Evolutionary conservation across 352 stramenopile genomes (phyloP), one percentile per base, ranked within the genome.

Genomic region (Pythium chondricola): DNA sequence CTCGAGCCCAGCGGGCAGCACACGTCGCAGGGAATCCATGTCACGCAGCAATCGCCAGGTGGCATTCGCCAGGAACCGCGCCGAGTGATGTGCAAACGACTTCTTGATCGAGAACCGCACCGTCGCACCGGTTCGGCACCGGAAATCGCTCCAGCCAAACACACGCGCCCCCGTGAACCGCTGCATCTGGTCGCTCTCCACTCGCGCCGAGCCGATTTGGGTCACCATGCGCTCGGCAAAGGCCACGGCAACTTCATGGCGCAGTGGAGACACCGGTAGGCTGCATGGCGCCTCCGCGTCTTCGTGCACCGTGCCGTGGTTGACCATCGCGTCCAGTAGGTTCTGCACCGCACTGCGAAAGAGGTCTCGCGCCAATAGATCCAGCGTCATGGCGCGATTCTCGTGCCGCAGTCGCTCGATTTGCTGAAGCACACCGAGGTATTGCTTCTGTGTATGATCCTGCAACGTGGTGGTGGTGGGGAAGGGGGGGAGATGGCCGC

Each of bases 21-120:
- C 35, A 6, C 59, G 44, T 24, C 54, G 41, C 18, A 71, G 66
- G 27, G 59, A 58, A 11, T 47, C 38, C 5, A 24, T 55, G 53
- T 83, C 62, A 8, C 61, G 73, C 4, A 78, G 40, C 11, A 77
- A 33, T n/a, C 62, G 29, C 70, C 70, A 85, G 16, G 67, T 69
- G 9, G 48, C 58, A 14, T 44, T 46, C 36, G 67, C 56, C 26
- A 83, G 51, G 25, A 57, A 38, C 2, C 29, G 29, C 1, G 66
- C 55, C 2, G 46, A 58, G 38, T 60, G 51, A 35, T 70, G 58
- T 16, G 22, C 18, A 16, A 85, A 49, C 21, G 40, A 43, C 45
- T 85, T 83, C 30, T 73, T 56, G 18, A 81, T 62, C 0, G 62
- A 60, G 41, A 86, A 86, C 16, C 59, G 72, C 49, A 83, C 71